These are phyloP conservation scores for Auricularia sp. DNA, from an alignment of 768 basidiomycete species.

Conservation along the genomic window DNA sequence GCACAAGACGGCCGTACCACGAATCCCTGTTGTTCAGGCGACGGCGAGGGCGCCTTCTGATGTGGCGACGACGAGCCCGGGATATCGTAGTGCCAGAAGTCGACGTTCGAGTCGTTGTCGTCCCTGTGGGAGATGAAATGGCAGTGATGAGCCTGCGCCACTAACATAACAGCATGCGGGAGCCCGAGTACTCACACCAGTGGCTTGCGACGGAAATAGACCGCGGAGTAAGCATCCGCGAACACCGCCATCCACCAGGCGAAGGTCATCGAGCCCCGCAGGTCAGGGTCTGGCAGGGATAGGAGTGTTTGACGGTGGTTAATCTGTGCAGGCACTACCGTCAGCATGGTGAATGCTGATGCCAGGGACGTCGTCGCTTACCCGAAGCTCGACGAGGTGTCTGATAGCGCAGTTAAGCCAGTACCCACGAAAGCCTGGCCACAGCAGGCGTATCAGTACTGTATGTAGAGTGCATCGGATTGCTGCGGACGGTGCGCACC, in stretches of 20 bases:
- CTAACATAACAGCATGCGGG: conserved; percentile 4
- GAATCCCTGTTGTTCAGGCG: background rate
- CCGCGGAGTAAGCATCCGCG: conserved; percentile 71
- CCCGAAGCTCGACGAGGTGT: conserved; percentile 69
- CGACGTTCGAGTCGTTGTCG: conserved; percentile 84
- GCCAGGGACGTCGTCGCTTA: conserved; percentile 20
- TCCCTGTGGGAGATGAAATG: conserved; percentile 31
- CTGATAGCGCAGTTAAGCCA: conserved; percentile 74
- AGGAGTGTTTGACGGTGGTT: conserved; percentile 75
- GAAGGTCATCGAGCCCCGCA: conserved; percentile 76
- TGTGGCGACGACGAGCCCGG: conserved; percentile 26
- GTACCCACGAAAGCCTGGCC: conserved; percentile 70
- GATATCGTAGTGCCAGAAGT: conserved; percentile 69
- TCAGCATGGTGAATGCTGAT: background rate
- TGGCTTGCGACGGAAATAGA: conserved; percentile 79
- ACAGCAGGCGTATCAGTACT: background rate
- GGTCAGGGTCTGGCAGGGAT: conserved; percentile 63
- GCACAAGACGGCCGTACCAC: background rate
- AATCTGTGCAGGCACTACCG: conserved; percentile 37
- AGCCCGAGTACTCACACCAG: conserved; percentile 39
- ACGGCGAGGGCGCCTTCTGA: background rate
- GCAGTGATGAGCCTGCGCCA: conserved; percentile 17
- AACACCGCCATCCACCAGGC: conserved; percentile 93
- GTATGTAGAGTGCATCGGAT: background rate
- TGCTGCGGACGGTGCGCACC: conserved; percentile 33